These are phyloP conservation scores for Pleurotus pulmonarius DNA, from an alignment of 768 basidiomycete species.

Conservation along the genomic window DNA sequence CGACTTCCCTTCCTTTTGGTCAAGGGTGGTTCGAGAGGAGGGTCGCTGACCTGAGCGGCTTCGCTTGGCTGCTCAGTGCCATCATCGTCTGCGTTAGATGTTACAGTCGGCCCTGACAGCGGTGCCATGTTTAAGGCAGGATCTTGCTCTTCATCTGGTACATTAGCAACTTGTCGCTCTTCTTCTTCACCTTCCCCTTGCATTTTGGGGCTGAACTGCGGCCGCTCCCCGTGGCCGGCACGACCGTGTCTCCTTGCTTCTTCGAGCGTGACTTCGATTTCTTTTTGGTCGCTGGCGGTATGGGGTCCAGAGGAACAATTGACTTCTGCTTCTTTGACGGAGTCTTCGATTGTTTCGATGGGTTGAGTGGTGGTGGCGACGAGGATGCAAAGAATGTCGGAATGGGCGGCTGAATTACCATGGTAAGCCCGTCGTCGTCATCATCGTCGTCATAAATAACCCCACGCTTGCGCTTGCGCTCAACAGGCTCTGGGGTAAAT, in stretches of 20 bases:
- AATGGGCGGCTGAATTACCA: slow-evolving; percentile 24
- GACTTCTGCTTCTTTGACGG: no score
- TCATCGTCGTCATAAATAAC: slow-evolving; percentile 15
- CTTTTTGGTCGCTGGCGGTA: not conserved
- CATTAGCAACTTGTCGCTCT: slow-evolving; percentile 13
- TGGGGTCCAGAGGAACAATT: no score
- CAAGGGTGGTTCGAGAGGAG: not conserved
- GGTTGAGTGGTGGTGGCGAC: slow-evolving; percentile 28
- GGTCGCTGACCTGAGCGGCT: not conserved
- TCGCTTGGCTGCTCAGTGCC: not conserved
- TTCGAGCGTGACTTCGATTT: slow-evolving; percentile 25
- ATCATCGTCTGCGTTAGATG: not conserved
- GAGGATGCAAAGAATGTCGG: slow-evolving; percentile 45
- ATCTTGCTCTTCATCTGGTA: not conserved
- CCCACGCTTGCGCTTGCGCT: slow-evolving; percentile 5
- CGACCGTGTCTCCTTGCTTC: slow-evolving; percentile 14
- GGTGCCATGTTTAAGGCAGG: no score
- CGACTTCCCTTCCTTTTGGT: not conserved
- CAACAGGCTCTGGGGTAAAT: not conserved
- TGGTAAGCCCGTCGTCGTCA: slow-evolving; percentile 6
- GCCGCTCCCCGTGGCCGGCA: not conserved
- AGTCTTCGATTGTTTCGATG: no score
- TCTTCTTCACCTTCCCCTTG: slow-evolving; percentile 21
- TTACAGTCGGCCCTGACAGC: no score
- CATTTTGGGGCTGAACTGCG: not conserved